Base-by-base conservation (phyloP, 306 rosid species). In the Cicer pinnatifidum region DNA sequence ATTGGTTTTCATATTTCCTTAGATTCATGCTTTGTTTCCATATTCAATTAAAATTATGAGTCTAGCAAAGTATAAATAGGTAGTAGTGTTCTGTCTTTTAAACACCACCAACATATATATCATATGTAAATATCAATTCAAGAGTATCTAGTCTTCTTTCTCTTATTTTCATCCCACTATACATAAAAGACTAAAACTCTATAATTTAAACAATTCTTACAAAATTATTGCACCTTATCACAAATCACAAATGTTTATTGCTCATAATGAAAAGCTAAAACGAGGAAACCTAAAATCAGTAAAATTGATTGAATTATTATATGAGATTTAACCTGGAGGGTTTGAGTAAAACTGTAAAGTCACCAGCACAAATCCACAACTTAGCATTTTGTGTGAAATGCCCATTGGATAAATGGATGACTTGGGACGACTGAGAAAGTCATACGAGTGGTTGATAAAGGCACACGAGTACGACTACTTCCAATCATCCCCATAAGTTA, bases 381-480 rank as follows among this genome's bases (percentile, higher is more conserved):
- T 53, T 16, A 64, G 67, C 52, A 66, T 11, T 37, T 17, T 66
- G 57, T 7, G 13, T 8, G 47, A 79, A 65, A 73, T 50, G 38
- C 54, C 35, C 50, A 48, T 1, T 58, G 12, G 38, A 67, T 17
- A 72, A 43, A 37, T 53, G 58, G 72, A 70, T 41, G 8, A 54
- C 43, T 56, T 6, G 16, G 11, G 53, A 35, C 7, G 16, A 13
- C 65, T 35, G 11, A 60, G 46, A 51, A 54, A 17, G 5, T 54
- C 33, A 54, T 0, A 17, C 28, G 11, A 28, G 35, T 28, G 5
- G 35, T 28, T 28, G 35, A 28, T 28, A 28, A 28, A 28, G 4
- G 35, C 35, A 8, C 33, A 56, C 7, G 4, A 56, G 35, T 28
- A 3, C 35, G 2, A 20, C 62, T 56, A 9, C 38, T 56, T 20